Evolutionary conservation across 2,329 filamentous ascomycete species (phyloP).

Genomic region (Clonostachys solani): DNA sequence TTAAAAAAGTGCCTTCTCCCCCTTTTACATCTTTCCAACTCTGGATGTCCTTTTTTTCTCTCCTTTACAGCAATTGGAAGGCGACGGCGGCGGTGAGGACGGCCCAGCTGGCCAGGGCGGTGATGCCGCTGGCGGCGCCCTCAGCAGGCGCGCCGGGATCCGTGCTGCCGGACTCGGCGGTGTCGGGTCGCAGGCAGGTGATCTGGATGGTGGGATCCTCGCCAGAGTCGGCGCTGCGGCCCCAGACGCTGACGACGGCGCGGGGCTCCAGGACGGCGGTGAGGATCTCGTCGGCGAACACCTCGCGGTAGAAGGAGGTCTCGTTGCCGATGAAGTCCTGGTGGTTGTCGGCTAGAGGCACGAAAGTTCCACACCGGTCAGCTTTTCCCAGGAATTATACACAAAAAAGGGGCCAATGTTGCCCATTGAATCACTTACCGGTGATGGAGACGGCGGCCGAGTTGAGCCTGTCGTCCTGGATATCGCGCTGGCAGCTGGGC

Average conservation of each 20-base stretch:
- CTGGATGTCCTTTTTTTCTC: too few relatives aligned
- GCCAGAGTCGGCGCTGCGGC: background rate
- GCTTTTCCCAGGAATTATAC: background rate
- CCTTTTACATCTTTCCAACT: too few relatives aligned
- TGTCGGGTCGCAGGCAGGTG: background rate
- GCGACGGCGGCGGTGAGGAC: constrained; percentile 1
- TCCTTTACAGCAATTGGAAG: background rate
- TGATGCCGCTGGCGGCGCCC: background rate
- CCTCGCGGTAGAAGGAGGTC: constrained; percentile 3
- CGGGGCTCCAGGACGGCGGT: constrained; percentile 1
- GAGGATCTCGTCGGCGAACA: background rate
- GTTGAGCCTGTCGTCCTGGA: background rate
- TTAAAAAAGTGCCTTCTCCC: too few relatives aligned
- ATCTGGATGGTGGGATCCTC: background rate
- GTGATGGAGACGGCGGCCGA: background rate
- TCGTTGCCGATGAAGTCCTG: background rate
- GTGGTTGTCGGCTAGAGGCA: constrained; percentile 1
- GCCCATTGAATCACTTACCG: background rate
- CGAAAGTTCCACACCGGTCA: background rate
- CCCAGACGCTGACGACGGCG: constrained; percentile 4
- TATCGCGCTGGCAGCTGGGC: constrained; percentile 3
- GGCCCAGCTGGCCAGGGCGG: background rate
- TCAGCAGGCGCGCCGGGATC: background rate
- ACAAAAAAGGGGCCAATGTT: background rate
- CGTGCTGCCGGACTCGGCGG: background rate